A percentile compares a stretch with the other conserved stretches of the same genome.
Conservation (phyloP, 371 early-diverging fungal species). For the Lichtheimia corymbifera region DNA sequence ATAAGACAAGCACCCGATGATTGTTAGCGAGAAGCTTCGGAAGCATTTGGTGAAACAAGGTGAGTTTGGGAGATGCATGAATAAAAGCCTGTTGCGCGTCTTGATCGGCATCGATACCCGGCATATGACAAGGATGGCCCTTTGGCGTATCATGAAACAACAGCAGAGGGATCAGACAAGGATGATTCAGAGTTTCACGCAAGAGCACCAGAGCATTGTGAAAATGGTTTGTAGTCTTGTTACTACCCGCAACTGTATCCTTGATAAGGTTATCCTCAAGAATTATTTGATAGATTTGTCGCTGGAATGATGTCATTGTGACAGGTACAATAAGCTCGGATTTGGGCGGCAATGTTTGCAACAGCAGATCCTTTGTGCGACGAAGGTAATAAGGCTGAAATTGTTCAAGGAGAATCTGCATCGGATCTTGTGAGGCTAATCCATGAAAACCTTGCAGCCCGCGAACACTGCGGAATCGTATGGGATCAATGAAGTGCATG, state of each 20-base stretch:
- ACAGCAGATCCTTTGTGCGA: conserved; percentile 85
- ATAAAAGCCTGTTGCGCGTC: conserved; percentile 57
- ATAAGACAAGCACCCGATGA: conserved; percentile 75
- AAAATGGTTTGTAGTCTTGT: conserved; percentile 20
- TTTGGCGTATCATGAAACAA: too few species aligned
- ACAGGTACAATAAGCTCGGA: conserved; percentile 85
- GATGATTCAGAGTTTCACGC: conserved; percentile 76
- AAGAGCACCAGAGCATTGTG: conserved; percentile 64
- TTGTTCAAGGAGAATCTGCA: conserved; percentile 35
- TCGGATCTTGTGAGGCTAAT: conserved; percentile 39
- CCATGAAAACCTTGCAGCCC: conserved; percentile 57
- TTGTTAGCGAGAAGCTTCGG: conserved; percentile 55
- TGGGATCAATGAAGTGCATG: conserved; percentile 76
- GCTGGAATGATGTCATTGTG: conserved; percentile 76
- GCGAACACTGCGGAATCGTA: conserved; percentile 41
- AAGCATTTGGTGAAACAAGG: conserved; percentile 67
- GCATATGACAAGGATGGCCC: too few species aligned
- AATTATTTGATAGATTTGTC: conserved; percentile 78
- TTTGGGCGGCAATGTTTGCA: conserved; percentile 86
- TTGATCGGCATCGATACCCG: conserved; percentile 43
- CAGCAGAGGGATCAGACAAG: conserved; percentile 59
- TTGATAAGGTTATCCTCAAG: conserved; percentile 51
- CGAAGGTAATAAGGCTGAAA: conserved; percentile 87
- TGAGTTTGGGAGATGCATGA: conserved; percentile 69
- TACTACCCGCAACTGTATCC: conserved; percentile 34